Conservation (phyloP, 331 rosid genomes). For the Cydonia oblonga region DNA sequence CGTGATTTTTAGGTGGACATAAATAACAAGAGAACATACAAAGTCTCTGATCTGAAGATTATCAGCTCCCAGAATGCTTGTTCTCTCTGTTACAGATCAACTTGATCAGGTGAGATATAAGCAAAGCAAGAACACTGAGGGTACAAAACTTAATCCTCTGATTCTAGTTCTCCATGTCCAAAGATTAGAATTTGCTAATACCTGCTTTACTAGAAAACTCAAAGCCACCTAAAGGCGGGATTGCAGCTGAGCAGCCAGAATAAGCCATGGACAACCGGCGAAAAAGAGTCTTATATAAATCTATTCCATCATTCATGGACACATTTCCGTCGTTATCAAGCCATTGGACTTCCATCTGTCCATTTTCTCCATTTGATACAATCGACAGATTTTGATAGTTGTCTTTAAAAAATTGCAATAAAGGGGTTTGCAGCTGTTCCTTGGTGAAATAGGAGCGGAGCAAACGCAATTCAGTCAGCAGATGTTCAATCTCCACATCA, state of each 20-base stretch:
- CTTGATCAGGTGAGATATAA: constrained; percentile 10
- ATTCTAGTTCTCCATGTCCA: neutral
- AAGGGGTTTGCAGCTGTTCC: constrained; percentile 50
- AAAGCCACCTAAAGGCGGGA: constrained; percentile 42
- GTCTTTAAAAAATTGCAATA: constrained; percentile 36
- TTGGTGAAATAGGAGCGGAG: constrained; percentile 44
- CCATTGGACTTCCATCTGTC: constrained; percentile 44
- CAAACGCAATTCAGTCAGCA: constrained; percentile 53
- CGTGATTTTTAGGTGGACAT: neutral
- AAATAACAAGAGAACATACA: constrained; percentile 35
- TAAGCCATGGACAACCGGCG: constrained; percentile 51
- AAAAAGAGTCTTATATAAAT: constrained; percentile 45
- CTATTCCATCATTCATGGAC: constrained; percentile 24
- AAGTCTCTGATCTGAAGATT: constrained; percentile 37
- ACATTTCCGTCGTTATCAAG: constrained; percentile 20
- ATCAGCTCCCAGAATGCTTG: constrained; percentile 42
- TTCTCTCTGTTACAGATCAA: constrained; percentile 48
- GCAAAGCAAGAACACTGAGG: neutral
- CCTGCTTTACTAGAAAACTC: constrained; percentile 58
- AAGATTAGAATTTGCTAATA: neutral
- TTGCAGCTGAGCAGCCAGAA: constrained; percentile 38
- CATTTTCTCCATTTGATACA: constrained; percentile 21
- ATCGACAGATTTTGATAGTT: constrained; percentile 45
- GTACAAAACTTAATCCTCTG: neutral
- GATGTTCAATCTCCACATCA: constrained; percentile 55